Percentiles rank a stretch among this genome's conserved stretches.
phyloP scores from a whole-genome alignment of 225 moss, liverwort and hornwort genomes.

The Polytrichum formosum region DNA sequence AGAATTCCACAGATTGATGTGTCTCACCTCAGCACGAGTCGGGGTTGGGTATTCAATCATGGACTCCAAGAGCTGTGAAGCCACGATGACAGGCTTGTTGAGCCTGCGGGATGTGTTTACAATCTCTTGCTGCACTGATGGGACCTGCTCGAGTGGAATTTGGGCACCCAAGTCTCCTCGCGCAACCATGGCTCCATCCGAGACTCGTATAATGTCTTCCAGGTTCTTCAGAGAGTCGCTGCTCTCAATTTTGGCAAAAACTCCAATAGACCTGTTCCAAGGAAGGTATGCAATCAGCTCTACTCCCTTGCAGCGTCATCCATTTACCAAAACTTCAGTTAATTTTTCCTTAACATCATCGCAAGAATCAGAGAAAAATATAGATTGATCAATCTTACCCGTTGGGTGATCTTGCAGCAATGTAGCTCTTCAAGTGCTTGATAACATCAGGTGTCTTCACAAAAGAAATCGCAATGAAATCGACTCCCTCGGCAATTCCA shows the following conservation, averaged over 20 bases:
- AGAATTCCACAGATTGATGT: neutral
- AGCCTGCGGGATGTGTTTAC: slow-evolving; percentile 73
- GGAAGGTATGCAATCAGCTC: neutral
- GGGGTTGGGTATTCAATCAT: slow-evolving; percentile 99
- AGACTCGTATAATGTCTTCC: slow-evolving; percentile 85
- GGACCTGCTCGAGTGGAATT: slow-evolving; percentile 96
- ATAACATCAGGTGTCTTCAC: slow-evolving; percentile 94
- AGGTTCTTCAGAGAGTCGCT: slow-evolving; percentile 83
- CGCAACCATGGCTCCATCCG: slow-evolving; percentile 99
- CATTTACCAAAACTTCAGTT: neutral
- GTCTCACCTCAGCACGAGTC: slow-evolving; percentile 89
- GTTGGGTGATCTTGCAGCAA: slow-evolving; percentile 72
- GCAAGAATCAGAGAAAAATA: neutral
- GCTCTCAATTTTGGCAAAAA: slow-evolving; percentile 98
- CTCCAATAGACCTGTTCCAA: slow-evolving; percentile 63
- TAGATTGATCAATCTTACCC: slow-evolving; percentile 35
- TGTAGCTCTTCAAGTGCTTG: slow-evolving; percentile 96
- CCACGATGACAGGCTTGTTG: slow-evolving; percentile 98
- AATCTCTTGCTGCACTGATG: slow-evolving; percentile 89
- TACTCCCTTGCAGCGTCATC: neutral
- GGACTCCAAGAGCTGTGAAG: slow-evolving; percentile 93
- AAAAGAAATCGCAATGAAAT: slow-evolving; percentile 96
- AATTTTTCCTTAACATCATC: neutral
- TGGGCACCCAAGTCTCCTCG: slow-evolving; percentile 97
- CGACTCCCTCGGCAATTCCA: slow-evolving; percentile 87